phyloP scores from a whole-genome alignment of 129 eudicot genomes.

The Gnaphalium uliginosum region DNA sequence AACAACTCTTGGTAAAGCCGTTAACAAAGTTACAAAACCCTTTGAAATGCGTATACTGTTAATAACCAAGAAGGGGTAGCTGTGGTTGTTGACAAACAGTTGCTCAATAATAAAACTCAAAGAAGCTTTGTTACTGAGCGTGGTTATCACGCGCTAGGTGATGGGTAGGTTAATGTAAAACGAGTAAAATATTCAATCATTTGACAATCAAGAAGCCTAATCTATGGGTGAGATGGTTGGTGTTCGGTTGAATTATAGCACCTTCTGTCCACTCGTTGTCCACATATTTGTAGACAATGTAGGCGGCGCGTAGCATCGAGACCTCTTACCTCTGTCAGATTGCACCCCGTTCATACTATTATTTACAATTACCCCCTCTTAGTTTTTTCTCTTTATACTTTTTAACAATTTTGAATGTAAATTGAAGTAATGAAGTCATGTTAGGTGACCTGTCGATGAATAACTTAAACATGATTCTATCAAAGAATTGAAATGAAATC shows the following conservation, averaged over 20 bases:
- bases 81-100: too few relatives aligned
- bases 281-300: conserved; percentile 15
- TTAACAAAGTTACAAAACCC: too few relatives aligned
- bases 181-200: conserved; percentile 9
- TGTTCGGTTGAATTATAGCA: conserved; percentile 22
- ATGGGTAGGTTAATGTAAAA: neutral
- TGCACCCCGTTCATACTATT: neutral
- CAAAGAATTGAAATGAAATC: too few relatives aligned
- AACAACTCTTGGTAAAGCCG: too few relatives aligned
- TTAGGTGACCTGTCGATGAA: too few relatives aligned
- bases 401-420: neutral
- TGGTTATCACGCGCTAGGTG: neutral
- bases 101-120: too few relatives aligned
- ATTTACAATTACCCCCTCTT: neutral
- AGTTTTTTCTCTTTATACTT: neutral
- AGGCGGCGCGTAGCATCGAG: conserved; percentile 20
- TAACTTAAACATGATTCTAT: too few relatives aligned
- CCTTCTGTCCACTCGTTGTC: conserved; percentile 22
- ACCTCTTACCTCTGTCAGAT: neutral
- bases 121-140: neutral
- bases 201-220: conserved; percentile 18
- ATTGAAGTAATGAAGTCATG: neutral
- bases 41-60: too few relatives aligned
- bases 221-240: neutral
- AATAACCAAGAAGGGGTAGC: too few relatives aligned